phyloP scores from a whole-genome alignment of 257 asterid species.

The Leptodermis oblonga region DNA sequence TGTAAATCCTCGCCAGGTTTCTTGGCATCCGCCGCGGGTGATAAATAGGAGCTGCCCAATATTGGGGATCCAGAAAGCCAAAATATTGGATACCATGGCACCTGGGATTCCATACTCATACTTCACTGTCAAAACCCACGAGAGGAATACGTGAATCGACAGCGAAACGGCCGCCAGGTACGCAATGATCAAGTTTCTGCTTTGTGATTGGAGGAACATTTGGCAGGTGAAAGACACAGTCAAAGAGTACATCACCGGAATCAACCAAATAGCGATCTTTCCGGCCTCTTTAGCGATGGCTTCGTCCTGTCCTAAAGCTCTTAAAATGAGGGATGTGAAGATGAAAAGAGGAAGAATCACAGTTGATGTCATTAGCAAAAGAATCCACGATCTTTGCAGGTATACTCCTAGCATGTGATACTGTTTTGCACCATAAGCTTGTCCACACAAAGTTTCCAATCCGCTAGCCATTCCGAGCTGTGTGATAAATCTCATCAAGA shows the following conservation, averaged over 20 bases:
- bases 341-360: conserved; percentile 39
- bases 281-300: conserved; percentile 47
- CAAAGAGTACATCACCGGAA: conserved; percentile 54
- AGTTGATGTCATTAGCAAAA: conserved; percentile 35
- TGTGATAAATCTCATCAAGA: too few relatives aligned
- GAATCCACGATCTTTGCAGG: conserved; percentile 81
- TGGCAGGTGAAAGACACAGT: conserved; percentile 65
- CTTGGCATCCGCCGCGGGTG: conserved; percentile 53
- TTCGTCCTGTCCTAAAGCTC: conserved; percentile 65
- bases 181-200: conserved; percentile 68
- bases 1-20: conserved; percentile 73
- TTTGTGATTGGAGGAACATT: conserved; percentile 75
- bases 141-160: conserved; percentile 50
- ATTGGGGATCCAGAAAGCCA: conserved; percentile 78
- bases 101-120: conserved; percentile 51
- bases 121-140: conserved; percentile 63
- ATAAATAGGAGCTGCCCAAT: conserved; percentile 52
- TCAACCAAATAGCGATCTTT: conserved; percentile 45
- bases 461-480: conserved; percentile 86
- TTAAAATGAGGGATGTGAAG: conserved; percentile 52
- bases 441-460: conserved; percentile 74
- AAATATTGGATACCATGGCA: conserved; percentile 57
- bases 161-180: conserved; percentile 53
- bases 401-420: conserved; percentile 76
- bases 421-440: conserved; percentile 74